phyloP scores from a whole-genome alignment of 139 green algal genomes.

The Nannochloris sp. region DNA sequence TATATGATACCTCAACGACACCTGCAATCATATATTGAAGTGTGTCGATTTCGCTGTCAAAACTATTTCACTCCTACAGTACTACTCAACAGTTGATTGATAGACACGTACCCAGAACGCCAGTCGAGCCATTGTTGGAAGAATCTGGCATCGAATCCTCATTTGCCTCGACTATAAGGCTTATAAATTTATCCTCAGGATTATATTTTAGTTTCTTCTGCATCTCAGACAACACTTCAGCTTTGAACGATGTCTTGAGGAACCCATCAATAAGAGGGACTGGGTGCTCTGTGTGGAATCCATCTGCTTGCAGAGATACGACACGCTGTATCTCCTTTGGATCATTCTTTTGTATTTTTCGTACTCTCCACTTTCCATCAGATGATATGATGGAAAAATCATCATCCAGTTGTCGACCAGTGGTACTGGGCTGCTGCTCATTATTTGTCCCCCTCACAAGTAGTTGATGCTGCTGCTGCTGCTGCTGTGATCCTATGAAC shows the following conservation, averaged over 20 bases:
- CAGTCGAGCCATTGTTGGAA: not conserved
- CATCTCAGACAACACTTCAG: constrained; percentile 29
- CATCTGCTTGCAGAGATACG: constrained; percentile 4
- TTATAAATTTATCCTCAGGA: constrained; percentile 17
- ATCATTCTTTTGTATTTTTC: constrained; percentile 13
- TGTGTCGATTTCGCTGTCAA: not conserved
- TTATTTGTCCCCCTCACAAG: too few relatives aligned
- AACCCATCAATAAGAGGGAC: constrained; percentile 12
- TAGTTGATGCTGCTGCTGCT: too few relatives aligned
- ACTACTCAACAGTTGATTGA: not conserved
- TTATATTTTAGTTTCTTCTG: constrained; percentile 27
- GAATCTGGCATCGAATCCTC: not conserved
- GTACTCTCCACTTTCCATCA: constrained; percentile 12
- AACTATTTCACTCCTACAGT: too few relatives aligned
- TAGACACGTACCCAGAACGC: not conserved
- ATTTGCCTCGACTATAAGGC: constrained; percentile 14
- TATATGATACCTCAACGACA: constrained; percentile 32
- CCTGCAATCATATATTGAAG: constrained; percentile 16
- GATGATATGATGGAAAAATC: constrained; percentile 1
- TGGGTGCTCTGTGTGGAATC: not conserved
- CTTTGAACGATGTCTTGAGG: constrained; percentile 15
- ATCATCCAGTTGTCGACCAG: not conserved
- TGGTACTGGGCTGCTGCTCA: not conserved
- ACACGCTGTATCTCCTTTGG: constrained; percentile 11
- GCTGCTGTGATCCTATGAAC: too few relatives aligned